Evolutionary conservation across 192 early-diverging fungal species (phyloP), one percentile per base, ranked within the genome.

Genomic region (Entrophospora sp.): DNA sequence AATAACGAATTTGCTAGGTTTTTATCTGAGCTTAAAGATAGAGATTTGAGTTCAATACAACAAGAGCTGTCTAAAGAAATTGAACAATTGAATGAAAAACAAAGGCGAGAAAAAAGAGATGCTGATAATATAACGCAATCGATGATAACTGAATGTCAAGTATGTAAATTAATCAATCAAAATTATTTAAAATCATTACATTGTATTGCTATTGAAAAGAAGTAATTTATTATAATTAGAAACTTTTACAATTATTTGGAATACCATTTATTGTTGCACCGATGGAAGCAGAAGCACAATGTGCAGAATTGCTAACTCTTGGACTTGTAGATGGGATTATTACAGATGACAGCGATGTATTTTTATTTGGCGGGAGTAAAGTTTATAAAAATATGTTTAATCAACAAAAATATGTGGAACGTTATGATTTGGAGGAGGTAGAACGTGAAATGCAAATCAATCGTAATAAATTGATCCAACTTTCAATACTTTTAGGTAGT

Each of bases 231-330:
- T n/a, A n/a, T n/a, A n/a, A n/a, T n/a, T 74, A 93, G 69, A 79
- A 87, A 66, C 73, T 99, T 18, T 76, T 97, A 28, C 73, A 78
- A 53, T 72, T 98, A 10, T 99, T 97, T 87, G 97, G 97, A 1
- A 77, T 97, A 28, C 97, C 97, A 9, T 99, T 87, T 69, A 78
- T 98, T 37, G 81, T 85, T 0, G 90, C 95, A 25, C 94, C 97
- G 0, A 91, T 91, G 88, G 97, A 99, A 78, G 97, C 97, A 4
- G 97, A 99, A 71, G 90, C 93, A 5, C 95, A 99, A 75, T 99
- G 97, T 61, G 97, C 97, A 4, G 69, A 79, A 34, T 70, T 91
- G 32, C 66, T 82, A 5, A 31, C 74, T 2, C 68, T 73, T 2
- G 65, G 70, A 3, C 76, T 96, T 18, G 93, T 96, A 0, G 93